Base-by-base conservation (phyloP, 1,284 basidiomycete genomes). In the Sporisorium iseilematis-ciliati region DNA sequence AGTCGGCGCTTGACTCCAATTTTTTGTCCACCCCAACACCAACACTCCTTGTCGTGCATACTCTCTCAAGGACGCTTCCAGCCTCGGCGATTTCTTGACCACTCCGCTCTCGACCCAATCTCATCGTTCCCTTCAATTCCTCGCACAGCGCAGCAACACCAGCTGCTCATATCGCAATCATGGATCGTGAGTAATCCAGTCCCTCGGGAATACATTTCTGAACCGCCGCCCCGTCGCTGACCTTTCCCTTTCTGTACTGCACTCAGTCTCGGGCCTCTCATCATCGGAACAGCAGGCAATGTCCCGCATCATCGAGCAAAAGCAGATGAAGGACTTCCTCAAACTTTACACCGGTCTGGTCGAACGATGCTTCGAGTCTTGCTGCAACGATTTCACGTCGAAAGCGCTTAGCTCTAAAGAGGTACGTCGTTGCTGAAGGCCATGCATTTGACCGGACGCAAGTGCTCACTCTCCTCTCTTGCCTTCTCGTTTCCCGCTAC, bases 251-350 rank as follows among this genome's bases (percentile, higher is more conserved):
- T 10, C 52, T n/a, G 26, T 33, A 14, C 10, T 25, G 29, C 18
- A 12, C 18, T 38, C 68, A 84, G 83, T 85, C 69, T 84, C 83
- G 20, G 56, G 58, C 23, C 79, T 85, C 49, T 79, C 80, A 14
- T 75, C 81, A 29, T 57, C 72, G 21, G 83, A 85, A 49, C 82
- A 84, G 65, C 65, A 79, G 62, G 75, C 81, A 5, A 85, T 85
- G 83, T 62, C 80, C 48, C 73, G 74, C 50, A 73, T 85, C 68
- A 80, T 85, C 53, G 83, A 84, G 76, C 81, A 84, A 56, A 84
- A 84, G 46, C 86, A 98, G 93, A 97, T 98, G 95, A 93, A 96
- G 89, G 96, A 98, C 88, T 98, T 99, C 83, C 89, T 98, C 89
- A 90, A 89, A 83, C 92, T 98, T 86, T 98, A 98, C 88, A 93